Evolutionary conservation across 1,284 basidiomycete species (phyloP).

Genomic region (Peniophora sp.): DNA sequence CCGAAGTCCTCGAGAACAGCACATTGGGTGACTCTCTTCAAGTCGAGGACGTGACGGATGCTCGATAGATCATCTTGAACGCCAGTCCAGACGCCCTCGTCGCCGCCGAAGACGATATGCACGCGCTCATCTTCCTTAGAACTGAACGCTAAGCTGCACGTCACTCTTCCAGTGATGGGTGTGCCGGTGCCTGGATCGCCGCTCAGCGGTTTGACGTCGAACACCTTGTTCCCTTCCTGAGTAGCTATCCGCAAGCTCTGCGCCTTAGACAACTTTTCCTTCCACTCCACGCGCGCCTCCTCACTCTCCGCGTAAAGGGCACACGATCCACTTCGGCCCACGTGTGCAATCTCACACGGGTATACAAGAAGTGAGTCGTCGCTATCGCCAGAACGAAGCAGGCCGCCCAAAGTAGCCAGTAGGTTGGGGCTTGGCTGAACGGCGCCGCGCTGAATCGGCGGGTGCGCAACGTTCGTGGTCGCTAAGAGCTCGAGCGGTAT

Average conservation of each 20-base stretch:
- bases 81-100: conserved; percentile 96
- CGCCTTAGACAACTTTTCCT: conserved; percentile 82
- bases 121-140: conserved; percentile 75
- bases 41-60: conserved; percentile 85
- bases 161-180: conserved; percentile 81
- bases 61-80: conserved; percentile 82
- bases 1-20: conserved; percentile 93
- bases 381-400: conserved; percentile 43
- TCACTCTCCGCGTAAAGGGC: conserved; percentile 81
- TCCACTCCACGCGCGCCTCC: conserved; percentile 79
- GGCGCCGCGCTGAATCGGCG: conserved; percentile 56
- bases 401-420: conserved; percentile 22
- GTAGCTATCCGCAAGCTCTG: conserved; percentile 78
- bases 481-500: conserved; percentile 85
- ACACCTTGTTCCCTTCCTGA: conserved; percentile 88
- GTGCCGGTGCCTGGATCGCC: conserved; percentile 71
- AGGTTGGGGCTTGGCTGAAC: conserved; percentile 28
- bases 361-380: conserved; percentile 72
- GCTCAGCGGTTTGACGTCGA: conserved; percentile 82
- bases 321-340: conserved; percentile 77
- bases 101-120: conserved; percentile 88
- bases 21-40: conserved; percentile 88
- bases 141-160: conserved; percentile 90
- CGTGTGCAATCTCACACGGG: conserved; percentile 81
- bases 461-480: conserved; percentile 73